Evolutionary conservation across 805 yeast genomes (phyloP), one percentile per base, ranked within the genome.

Genomic region (Dipodascopsis uninucleata): DNA sequence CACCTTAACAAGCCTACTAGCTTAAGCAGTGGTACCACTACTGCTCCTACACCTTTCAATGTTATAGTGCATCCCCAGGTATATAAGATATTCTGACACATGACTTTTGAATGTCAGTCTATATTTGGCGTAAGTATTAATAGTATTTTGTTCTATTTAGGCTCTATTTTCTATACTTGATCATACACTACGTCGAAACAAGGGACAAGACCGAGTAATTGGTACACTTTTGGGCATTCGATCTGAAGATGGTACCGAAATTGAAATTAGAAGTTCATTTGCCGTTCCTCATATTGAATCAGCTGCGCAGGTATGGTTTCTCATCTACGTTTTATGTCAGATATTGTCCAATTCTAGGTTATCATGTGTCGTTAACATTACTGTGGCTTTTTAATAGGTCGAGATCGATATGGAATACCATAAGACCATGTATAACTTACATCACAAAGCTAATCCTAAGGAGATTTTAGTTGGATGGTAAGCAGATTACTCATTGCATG

Each of bases 381-480:
- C n/a, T n/a, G n/a, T n/a, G n/a, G n/a, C 18, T 17, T 40, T 16
- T 14, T 36, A 36, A n/a, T 28, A 50, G 47, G 77, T 87, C 51
- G 75, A 81, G 47, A 79, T 87, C 50, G 89, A 82, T 61, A 85
- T 84, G 59, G 82, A 80, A 47, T 81, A 78, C 62, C 87, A 85
- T 71, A 76, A 77, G 61, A 69, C 79, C 26, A 76, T 84, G 65
- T 83, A 71, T 66, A 80, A 78, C 57, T 69, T 87, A 60, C 78
- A 83, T 67, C 82, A 81, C 69, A 78, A 78, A 61, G 79, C 90
- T 26, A 82, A 81, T 66, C 90, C 93, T 45, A 83, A 82, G 61
- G 83, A 81, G 54, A 72, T 74, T 40, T 82, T 87, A 43, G 72
- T 87, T 37, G 96, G 96, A 44, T 87, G 96, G 96, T 87, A 84